Percentiles rank a stretch among this genome's conserved stretches.
Evolutionary conservation across 768 basidiomycete genomes (phyloP).

Genomic region (Hericium alpestre): DNA sequence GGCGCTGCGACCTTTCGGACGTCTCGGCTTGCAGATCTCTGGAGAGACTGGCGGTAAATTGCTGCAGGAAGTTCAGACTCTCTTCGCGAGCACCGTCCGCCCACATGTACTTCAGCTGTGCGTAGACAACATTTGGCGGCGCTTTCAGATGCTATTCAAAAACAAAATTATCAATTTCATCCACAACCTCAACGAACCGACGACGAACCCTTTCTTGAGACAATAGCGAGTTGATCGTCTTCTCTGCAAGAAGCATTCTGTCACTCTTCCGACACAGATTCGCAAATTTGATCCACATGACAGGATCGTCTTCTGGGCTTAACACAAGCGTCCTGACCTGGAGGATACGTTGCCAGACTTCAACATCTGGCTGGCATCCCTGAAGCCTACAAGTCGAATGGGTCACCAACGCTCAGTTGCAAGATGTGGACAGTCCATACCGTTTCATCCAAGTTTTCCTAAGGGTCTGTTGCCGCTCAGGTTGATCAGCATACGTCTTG

Average conservation of each 20-base stretch:
- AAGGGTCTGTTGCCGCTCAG: slow-evolving; percentile 83
- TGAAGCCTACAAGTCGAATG: slow-evolving; percentile 47
- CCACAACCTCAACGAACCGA: not conserved
- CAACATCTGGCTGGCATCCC: slow-evolving; percentile 96
- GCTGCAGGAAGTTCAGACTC: slow-evolving; percentile 71
- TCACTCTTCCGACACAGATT: slow-evolving; percentile 94
- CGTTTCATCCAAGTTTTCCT: slow-evolving; percentile 96
- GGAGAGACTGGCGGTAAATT: slow-evolving; percentile 69
- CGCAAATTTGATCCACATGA: slow-evolving; percentile 99
- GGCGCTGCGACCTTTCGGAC: slow-evolving; percentile 35
- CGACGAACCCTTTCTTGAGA: slow-evolving; percentile 54
- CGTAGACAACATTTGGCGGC: slow-evolving; percentile 92
- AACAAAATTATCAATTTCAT: not conserved
- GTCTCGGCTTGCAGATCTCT: slow-evolving; percentile 61
- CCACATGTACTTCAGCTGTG: slow-evolving; percentile 95
- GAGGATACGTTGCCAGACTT: slow-evolving; percentile 96
- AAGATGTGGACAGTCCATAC: slow-evolving; percentile 27
- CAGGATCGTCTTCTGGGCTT: slow-evolving; percentile 85
- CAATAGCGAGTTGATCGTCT: slow-evolving; percentile 87
- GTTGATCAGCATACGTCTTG: slow-evolving; percentile 89
- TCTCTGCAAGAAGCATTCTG: slow-evolving; percentile 89
- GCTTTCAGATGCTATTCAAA: slow-evolving; percentile 46
- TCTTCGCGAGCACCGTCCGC: slow-evolving; percentile 70
- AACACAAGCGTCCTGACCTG: slow-evolving; percentile 93
- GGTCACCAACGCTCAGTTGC: not conserved